phyloP scores from a whole-genome alignment of 1,139 yeast genomes.

The Blastobotrys petasosporus region DNA sequence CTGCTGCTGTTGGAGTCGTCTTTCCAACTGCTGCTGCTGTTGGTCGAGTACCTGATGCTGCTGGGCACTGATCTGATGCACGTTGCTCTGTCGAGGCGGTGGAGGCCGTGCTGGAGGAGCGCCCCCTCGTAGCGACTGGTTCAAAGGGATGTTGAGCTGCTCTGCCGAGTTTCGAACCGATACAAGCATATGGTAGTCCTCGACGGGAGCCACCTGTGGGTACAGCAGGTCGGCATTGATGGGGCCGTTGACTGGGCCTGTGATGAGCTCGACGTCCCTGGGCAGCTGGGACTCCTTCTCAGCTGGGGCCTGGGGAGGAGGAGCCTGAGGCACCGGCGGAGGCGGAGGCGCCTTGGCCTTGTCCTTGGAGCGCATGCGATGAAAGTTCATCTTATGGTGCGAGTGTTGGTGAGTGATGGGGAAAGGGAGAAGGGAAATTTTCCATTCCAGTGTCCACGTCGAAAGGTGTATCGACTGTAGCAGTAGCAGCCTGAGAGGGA shows the following conservation, averaged over 20 bases:
- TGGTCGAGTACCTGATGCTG: not conserved
- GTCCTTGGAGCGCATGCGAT: too few relatives aligned
- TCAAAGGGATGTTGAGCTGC: not conserved
- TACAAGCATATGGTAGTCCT: slow-evolving; percentile 5
- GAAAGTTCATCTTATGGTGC: too few relatives aligned
- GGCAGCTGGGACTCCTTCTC: not conserved
- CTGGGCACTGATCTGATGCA: not conserved
- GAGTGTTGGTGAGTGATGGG: too few relatives aligned
- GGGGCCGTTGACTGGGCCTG: slow-evolving; percentile 12
- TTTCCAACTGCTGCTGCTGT: not conserved
- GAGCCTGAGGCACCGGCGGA: too few relatives aligned
- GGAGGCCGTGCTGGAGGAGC: not conserved
- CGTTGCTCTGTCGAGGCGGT: not conserved
- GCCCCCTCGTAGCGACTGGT: not conserved
- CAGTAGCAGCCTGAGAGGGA: too few relatives aligned
- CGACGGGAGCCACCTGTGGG: slow-evolving; percentile 8
- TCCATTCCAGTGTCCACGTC: too few relatives aligned
- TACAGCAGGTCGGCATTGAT: slow-evolving; percentile 10
- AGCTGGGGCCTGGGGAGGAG: too few relatives aligned
- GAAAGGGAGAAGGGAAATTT: too few relatives aligned
- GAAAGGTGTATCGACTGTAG: too few relatives aligned
- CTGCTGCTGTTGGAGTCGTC: slow-evolving; percentile 1
- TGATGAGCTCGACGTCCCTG: slow-evolving; percentile 5
- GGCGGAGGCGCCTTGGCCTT: too few relatives aligned
- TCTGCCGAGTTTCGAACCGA: not conserved